A percentile compares a stretch with the other conserved stretches of the same genome.
Conservation (phyloP, 306 rosid genomes). For the Sicyos edulis region DNA sequence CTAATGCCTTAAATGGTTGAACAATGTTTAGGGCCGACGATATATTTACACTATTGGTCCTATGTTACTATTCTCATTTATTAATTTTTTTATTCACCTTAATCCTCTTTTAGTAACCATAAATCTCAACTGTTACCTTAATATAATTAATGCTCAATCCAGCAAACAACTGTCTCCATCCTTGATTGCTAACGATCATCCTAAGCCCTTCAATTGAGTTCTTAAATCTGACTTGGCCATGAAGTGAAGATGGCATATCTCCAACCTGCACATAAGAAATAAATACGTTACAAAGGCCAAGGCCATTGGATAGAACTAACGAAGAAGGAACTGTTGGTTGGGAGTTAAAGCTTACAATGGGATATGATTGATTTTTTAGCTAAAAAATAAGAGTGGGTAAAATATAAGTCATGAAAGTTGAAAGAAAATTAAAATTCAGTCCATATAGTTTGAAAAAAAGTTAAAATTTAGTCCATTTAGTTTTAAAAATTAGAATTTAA, state of each 20-base stretch:
- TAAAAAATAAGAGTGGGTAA: too few relatives aligned
- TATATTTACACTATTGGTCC: not conserved
- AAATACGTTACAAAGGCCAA: not conserved
- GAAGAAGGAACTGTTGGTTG: not conserved
- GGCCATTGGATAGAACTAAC: not conserved
- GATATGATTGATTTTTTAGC: not conserved
- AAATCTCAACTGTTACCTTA: constrained; percentile 46
- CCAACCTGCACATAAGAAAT: constrained; percentile 50
- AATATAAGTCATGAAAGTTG: too few relatives aligned
- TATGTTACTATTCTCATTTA: not conserved
- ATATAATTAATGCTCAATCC: constrained; percentile 91
- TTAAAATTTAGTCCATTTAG: too few relatives aligned
- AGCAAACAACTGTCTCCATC: constrained; percentile 85
- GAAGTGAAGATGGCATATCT: constrained; percentile 41
- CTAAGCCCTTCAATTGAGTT: constrained; percentile 64
- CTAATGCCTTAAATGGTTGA: not conserved
- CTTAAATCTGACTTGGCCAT: constrained; percentile 46
- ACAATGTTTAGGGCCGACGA: not conserved
- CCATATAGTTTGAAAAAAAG: too few relatives aligned
- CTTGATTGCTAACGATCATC: constrained; percentile 59
- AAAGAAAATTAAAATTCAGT: too few relatives aligned
- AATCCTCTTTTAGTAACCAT: not conserved
- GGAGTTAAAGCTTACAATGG: not conserved
- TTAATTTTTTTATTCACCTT: not conserved
- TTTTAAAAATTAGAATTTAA: too few relatives aligned